A percentile compares a stretch with the other conserved stretches of the same genome.
phyloP scores from a whole-genome alignment of 1,284 basidiomycete species.

The Cryptococcus jaspeensis region DNA sequence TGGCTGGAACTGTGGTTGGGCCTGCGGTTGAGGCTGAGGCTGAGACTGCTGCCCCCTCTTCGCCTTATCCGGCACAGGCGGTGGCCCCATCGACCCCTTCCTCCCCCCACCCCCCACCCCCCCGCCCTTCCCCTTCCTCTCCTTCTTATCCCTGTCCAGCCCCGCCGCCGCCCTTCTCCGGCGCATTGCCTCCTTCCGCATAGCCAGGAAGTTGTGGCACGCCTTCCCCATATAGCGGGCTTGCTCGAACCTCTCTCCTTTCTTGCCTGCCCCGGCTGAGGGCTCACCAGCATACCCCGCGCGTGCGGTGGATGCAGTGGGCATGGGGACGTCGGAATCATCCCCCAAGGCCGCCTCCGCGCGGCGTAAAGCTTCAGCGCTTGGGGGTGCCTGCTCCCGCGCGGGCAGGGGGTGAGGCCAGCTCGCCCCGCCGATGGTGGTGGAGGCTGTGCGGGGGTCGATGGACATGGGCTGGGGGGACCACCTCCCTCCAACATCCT shows the following conservation, averaged over 20 bases:
- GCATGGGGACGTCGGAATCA: slow-evolving; percentile 12
- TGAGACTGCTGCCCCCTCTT: no score
- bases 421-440: neutral
- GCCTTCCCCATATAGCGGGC: slow-evolving; percentile 16
- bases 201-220: slow-evolving; percentile 21
- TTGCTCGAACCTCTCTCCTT: neutral
- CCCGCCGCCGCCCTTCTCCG: neutral
- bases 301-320: slow-evolving; percentile 3
- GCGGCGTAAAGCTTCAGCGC: neutral
- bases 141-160: neutral
- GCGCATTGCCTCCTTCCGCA: neutral
- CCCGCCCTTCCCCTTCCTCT: neutral
- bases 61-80: no score
- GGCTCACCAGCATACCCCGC: no score
- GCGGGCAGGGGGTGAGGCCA: slow-evolving; percentile 10
- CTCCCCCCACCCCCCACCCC: no score
- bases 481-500: no score
- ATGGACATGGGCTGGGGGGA: slow-evolving; percentile 24
- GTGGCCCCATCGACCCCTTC: no score
- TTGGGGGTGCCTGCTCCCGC: slow-evolving; percentile 1
- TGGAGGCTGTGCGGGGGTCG: slow-evolving; percentile 18
- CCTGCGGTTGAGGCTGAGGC: no score
- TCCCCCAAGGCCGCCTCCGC: neutral
- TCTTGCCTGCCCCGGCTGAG: no score
- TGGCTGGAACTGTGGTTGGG: no score